phyloP scores from a whole-genome alignment of 495 filamentous ascomycete species.

The Penicillium flavigenum region DNA sequence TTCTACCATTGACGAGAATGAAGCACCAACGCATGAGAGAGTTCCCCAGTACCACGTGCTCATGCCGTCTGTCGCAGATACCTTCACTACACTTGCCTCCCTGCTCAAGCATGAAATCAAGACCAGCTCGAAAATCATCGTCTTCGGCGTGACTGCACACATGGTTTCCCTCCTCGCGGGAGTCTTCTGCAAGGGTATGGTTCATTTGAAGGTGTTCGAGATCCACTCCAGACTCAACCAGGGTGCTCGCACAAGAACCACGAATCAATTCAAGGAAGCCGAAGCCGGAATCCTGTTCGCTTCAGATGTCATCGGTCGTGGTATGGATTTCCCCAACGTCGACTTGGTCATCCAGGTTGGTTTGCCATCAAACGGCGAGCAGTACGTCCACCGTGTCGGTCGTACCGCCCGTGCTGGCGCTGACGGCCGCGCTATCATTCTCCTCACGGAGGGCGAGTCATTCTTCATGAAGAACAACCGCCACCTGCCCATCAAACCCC shows the following conservation, averaged over 20 bases:
- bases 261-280: slow-evolving; percentile 59
- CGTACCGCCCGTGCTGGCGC: slow-evolving; percentile 66
- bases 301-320: slow-evolving; percentile 68
- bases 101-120: slow-evolving; percentile 47
- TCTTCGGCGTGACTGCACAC: slow-evolving; percentile 67
- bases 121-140: slow-evolving; percentile 59
- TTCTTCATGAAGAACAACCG: slow-evolving; percentile 58
- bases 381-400: slow-evolving; percentile 88
- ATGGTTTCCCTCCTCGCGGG: slow-evolving; percentile 56
- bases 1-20: slow-evolving; percentile 61
- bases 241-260: slow-evolving; percentile 54
- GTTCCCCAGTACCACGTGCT: slow-evolving; percentile 60
- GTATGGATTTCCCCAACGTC: slow-evolving; percentile 95
- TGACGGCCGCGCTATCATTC: slow-evolving; percentile 64
- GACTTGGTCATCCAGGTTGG: slow-evolving; percentile 87
- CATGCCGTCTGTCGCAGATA: slow-evolving; percentile 53
- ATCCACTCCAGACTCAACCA: slow-evolving; percentile 65
- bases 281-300: slow-evolving; percentile 59
- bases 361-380: slow-evolving; percentile 66
- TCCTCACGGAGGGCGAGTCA: slow-evolving; percentile 58
- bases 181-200: slow-evolving; percentile 46
- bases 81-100: slow-evolving; percentile 51
- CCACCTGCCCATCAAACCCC: slow-evolving; percentile 54
- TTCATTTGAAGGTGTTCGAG: slow-evolving; percentile 49
- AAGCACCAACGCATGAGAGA: slow-evolving; percentile 58